phyloP scores from a whole-genome alignment of 2,329 filamentous ascomycete genomes.

The Gliomastix tumulicola region DNA sequence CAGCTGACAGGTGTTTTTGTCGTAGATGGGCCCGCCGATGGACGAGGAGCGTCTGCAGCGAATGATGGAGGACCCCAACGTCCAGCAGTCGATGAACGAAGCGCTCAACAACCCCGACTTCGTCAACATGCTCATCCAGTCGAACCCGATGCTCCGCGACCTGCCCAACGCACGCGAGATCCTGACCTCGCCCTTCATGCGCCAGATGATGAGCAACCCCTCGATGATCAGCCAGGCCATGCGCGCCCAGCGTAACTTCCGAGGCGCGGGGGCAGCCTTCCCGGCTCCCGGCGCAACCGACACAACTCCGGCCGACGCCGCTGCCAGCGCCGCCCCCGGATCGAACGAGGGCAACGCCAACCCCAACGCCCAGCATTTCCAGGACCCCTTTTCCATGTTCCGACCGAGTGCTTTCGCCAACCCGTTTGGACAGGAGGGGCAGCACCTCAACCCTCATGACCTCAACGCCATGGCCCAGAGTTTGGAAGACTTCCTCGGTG shows the following conservation, averaged over 20 bases:
- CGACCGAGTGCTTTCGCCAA: slow-evolving; percentile 39
- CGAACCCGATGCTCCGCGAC: slow-evolving; percentile 74
- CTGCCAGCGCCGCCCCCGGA: slow-evolving; percentile 16
- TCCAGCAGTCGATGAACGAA: slow-evolving; percentile 85
- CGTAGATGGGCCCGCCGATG: slow-evolving; percentile 83
- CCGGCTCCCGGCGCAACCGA: slow-evolving; percentile 90
- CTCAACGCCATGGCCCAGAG: no score
- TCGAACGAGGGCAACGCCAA: slow-evolving; percentile 27
- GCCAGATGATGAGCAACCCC: slow-evolving; percentile 89
- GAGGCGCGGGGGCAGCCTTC: slow-evolving; percentile 55
- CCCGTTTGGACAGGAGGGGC: slow-evolving; percentile 16
- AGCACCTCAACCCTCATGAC: no score
- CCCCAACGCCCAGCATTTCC: slow-evolving; percentile 9
- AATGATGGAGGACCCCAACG: slow-evolving; percentile 83
- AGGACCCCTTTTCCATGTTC: no score
- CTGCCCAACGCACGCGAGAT: slow-evolving; percentile 75
- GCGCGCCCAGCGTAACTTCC: slow-evolving; percentile 71
- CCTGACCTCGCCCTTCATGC: slow-evolving; percentile 80
- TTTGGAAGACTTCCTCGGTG: no score
- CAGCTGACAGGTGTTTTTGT: not conserved
- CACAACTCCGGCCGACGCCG: slow-evolving; percentile 58
- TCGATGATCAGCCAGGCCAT: slow-evolving; percentile 75
- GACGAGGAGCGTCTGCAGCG: slow-evolving; percentile 71
- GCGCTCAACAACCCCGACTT: slow-evolving; percentile 93
- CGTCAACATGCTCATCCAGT: slow-evolving; percentile 88